Evolutionary conservation across 495 filamentous ascomycete species (phyloP).

Genomic region (Astrocystis sublimbata): DNA sequence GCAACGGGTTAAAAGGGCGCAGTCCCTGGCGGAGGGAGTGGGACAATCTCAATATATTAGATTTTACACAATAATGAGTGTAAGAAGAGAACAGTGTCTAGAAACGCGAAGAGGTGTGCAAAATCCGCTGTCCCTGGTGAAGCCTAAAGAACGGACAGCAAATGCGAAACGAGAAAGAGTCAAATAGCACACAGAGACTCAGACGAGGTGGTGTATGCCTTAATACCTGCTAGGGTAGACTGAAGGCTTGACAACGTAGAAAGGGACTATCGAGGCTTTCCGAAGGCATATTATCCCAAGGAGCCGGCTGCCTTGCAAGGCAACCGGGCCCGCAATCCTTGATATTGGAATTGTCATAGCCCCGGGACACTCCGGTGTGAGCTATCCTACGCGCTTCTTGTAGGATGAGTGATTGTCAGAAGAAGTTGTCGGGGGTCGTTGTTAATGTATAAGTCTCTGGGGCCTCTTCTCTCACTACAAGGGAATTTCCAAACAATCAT

Average conservation of each 20-base stretch:
- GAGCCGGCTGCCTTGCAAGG: background rate
- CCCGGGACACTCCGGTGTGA: background rate
- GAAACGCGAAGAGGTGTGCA: background rate
- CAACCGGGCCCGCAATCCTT: background rate
- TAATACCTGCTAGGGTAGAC: background rate
- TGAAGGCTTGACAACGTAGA: no score
- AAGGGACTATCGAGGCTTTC: background rate
- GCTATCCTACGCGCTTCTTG: background rate
- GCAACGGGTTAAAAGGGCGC: background rate
- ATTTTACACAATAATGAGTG: background rate
- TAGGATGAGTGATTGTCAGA: background rate
- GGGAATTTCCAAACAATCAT: conserved; percentile 3
- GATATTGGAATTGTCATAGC: background rate
- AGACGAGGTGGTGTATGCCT: background rate
- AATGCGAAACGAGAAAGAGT: background rate
- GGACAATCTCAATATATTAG: background rate
- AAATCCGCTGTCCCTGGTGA: background rate
- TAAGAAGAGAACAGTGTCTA: background rate
- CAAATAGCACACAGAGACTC: background rate
- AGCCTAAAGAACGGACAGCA: background rate
- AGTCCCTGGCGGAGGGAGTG: background rate
- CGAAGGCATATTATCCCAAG: background rate
- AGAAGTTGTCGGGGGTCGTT: background rate
- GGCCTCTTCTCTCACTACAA: background rate
- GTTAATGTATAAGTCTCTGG: conserved; percentile 5